These are phyloP conservation scores for Xanthoconium separans DNA, from an alignment of 1,284 basidiomycete species.

Conservation along the genomic window DNA sequence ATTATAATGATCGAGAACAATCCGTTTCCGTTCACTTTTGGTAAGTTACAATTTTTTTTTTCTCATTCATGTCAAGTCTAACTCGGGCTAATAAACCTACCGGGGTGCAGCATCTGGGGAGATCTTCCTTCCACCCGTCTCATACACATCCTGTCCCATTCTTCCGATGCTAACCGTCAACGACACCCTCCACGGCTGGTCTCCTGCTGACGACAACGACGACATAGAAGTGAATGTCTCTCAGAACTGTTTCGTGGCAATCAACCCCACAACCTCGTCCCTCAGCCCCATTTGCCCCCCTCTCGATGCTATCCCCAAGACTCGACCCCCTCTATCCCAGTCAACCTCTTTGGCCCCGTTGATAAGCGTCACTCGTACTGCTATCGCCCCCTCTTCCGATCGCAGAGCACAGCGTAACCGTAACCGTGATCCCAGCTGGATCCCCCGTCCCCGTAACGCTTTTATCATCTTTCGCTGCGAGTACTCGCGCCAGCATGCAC, in stretches of 20 bases:
- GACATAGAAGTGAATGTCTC: conserved; percentile 31
- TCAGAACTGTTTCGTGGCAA: conserved; percentile 14
- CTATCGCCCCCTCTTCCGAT: conserved; percentile 30
- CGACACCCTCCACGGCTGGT: conserved; percentile 25
- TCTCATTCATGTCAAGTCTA: background rate
- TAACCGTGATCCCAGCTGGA: conserved; percentile 54
- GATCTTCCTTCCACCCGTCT: background rate
- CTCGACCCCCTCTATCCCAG: background rate
- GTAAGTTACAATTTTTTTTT: too few species aligned
- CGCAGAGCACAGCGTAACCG: conserved; percentile 35
- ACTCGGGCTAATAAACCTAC: conserved; percentile 11
- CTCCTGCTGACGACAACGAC: conserved; percentile 26
- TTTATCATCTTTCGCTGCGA: conserved; percentile 89
- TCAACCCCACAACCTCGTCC: conserved; percentile 7
- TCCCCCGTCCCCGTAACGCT: conserved; percentile 82
- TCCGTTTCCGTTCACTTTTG: conserved; percentile 9
- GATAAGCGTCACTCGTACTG: background rate
- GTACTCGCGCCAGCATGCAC: conserved; percentile 47
- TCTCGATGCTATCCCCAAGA: conserved; percentile 3
- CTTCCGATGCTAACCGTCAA: conserved; percentile 11
- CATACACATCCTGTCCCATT: background rate
- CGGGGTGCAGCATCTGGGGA: too few species aligned
- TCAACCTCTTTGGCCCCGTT: background rate
- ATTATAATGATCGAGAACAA: conserved; percentile 1
- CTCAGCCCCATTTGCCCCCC: conserved; percentile 18